A percentile compares a stretch with the other conserved stretches of the same genome.
Evolutionary conservation across 495 filamentous ascomycete species (phyloP).

Genomic region (Penicillium ucsense): DNA sequence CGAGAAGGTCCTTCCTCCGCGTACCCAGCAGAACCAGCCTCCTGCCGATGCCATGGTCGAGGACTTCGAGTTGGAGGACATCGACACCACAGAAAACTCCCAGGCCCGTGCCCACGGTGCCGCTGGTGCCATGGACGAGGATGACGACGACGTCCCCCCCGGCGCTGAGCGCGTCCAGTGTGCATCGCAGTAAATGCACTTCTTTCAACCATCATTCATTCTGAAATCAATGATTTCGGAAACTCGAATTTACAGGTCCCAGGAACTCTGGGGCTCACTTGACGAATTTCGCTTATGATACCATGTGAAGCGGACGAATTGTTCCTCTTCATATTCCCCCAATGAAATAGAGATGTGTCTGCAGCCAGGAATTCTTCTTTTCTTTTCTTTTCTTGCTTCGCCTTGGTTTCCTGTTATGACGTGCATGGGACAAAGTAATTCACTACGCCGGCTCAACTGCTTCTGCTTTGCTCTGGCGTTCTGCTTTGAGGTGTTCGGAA

Average conservation of each 20-base stretch:
- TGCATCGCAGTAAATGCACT: conserved; percentile 73
- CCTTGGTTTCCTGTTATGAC: background rate
- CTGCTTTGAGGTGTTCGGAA: conserved; percentile 22
- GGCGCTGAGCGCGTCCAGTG: conserved; percentile 94
- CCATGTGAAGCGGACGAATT: conserved; percentile 24
- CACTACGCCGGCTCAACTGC: background rate
- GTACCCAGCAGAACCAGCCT: conserved; percentile 47
- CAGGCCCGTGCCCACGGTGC: conserved; percentile 66
- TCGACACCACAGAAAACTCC: conserved; percentile 57
- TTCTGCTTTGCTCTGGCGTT: conserved; percentile 34
- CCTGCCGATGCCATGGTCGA: conserved; percentile 82
- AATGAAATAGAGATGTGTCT: background rate
- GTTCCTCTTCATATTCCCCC: conserved; percentile 1
- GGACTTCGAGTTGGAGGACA: conserved; percentile 71
- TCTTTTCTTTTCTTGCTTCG: conserved; percentile 17
- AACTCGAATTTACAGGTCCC: conserved; percentile 2
- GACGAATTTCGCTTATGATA: conserved; percentile 37
- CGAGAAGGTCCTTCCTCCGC: conserved; percentile 70
- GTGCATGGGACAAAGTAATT: conserved; percentile 4
- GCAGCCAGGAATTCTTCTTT: conserved; percentile 14
- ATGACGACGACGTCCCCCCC: conserved; percentile 65
- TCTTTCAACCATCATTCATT: too few relatives aligned
- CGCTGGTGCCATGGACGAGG: conserved; percentile 67
- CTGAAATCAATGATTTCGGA: conserved; percentile 4
- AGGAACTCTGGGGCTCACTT: conserved; percentile 11